Conservation (phyloP, 257 asterid genomes). For the Nicotiana tomentosiformis region DNA sequence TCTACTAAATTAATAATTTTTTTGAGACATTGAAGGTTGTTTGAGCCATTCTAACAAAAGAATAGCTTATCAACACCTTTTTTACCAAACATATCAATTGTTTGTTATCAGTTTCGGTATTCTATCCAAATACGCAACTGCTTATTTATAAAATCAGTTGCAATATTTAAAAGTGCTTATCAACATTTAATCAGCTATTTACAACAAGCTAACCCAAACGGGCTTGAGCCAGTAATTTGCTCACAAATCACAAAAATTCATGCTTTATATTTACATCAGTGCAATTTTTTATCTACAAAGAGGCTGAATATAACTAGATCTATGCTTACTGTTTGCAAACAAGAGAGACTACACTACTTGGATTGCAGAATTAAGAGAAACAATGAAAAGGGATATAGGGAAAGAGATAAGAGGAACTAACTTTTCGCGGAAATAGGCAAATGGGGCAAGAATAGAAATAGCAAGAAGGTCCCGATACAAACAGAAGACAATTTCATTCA, state of each 20-base stretch:
- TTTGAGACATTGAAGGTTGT: too few species aligned
- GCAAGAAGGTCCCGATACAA: conserved; percentile 79
- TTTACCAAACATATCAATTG: too few species aligned
- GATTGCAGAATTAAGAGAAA: not conserved
- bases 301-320: not conserved
- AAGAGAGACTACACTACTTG: not conserved
- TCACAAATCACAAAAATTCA: not conserved
- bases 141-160: too few species aligned
- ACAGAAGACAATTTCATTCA: conserved; percentile 89
- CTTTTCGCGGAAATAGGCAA: conserved; percentile 89
- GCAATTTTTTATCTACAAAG: not conserved
- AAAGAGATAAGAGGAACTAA: conserved; percentile 22
- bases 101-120: too few species aligned
- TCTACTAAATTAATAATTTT: too few species aligned
- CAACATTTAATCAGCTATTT: too few species aligned
- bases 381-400: not conserved
- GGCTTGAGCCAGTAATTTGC: not conserved
- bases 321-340: not conserved
- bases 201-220: too few species aligned
- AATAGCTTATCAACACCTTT: too few species aligned
- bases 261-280: not conserved
- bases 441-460: conserved; percentile 76
- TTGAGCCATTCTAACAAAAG: too few species aligned
- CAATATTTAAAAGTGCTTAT: too few species aligned
- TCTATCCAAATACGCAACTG: too few species aligned